phyloP scores from a whole-genome alignment of 306 rosid genomes.

The Elaeagnus macrophylla region DNA sequence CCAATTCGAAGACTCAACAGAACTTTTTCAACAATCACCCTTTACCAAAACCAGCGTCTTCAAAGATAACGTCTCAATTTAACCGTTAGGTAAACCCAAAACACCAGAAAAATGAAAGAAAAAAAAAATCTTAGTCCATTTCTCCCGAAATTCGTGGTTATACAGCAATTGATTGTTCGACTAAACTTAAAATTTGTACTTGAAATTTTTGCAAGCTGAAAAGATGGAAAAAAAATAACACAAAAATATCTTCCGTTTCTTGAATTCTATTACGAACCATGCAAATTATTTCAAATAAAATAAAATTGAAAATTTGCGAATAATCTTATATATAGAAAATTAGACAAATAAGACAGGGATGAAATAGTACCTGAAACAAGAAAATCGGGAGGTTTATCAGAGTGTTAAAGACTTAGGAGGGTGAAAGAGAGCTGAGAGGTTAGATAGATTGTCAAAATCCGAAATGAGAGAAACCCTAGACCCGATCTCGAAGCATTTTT shows the following conservation, averaged over 20 bases:
- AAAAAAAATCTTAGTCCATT: not conserved
- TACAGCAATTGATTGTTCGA: not conserved
- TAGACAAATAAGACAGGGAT: not conserved
- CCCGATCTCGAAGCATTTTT: slow-evolving; percentile 20
- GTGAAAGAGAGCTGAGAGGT: slow-evolving; percentile 9
- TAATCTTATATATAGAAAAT: not conserved
- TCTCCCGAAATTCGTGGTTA: not conserved
- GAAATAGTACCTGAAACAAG: slow-evolving; percentile 12
- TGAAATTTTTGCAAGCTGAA: not conserved
- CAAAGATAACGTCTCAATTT: not conserved
- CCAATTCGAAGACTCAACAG: slow-evolving; percentile 18
- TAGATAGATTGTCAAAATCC: not conserved
- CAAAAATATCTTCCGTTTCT: not conserved
- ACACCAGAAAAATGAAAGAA: not conserved
- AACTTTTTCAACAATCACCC: slow-evolving; percentile 1
- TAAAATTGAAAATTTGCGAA: not conserved
- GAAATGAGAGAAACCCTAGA: slow-evolving; percentile 22
- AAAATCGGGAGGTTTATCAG: too few relatives aligned
- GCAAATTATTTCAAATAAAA: not conserved
- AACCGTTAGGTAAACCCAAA: not conserved
- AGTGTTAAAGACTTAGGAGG: not conserved
- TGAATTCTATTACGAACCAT: slow-evolving; percentile 11
- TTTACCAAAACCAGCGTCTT: not conserved
- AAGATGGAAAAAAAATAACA: not conserved
- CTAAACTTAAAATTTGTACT: not conserved